phyloP scores from a whole-genome alignment of 2,329 filamentous ascomycete species.

The Calonectria montana region DNA sequence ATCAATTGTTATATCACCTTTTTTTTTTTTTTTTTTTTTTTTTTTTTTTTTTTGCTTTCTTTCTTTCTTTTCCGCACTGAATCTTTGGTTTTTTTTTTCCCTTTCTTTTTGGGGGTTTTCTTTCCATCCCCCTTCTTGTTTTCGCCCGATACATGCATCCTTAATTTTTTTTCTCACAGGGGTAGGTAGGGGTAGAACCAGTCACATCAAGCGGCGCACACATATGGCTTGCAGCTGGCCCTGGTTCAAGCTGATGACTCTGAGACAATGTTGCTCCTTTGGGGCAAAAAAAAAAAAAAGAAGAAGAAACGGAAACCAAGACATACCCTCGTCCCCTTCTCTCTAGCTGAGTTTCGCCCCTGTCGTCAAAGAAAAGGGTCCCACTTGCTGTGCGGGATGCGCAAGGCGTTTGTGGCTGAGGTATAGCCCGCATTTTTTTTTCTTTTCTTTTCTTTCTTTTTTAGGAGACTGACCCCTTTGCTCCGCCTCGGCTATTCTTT shows the following conservation, averaged over 20 bases:
- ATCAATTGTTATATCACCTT: not conserved
- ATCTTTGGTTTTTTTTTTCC: no score
- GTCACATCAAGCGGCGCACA: no score
- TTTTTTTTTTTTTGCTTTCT: not conserved
- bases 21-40: not conserved
- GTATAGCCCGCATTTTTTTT: not conserved
- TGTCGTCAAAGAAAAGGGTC: not conserved
- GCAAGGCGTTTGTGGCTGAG: slow-evolving; percentile 3
- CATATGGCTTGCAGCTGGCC: no score
- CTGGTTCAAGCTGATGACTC: not conserved
- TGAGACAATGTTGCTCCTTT: not conserved
- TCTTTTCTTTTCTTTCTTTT: not conserved
- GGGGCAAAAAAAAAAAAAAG: not conserved
- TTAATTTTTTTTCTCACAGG: no score
- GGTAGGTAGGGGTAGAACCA: no score
- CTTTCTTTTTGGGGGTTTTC: not conserved
- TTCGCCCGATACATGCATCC: no score
- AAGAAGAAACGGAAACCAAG: not conserved
- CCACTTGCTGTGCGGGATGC: not conserved
- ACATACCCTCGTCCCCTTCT: not conserved
- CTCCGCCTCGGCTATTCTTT: not conserved
- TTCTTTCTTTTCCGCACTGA: not conserved
- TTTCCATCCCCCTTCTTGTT: not conserved
- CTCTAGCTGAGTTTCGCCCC: not conserved
- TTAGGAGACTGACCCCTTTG: not conserved